These are phyloP conservation scores for Penicillium digitatum DNA, from an alignment of 2,329 filamentous ascomycete species.

Conservation along the genomic window DNA sequence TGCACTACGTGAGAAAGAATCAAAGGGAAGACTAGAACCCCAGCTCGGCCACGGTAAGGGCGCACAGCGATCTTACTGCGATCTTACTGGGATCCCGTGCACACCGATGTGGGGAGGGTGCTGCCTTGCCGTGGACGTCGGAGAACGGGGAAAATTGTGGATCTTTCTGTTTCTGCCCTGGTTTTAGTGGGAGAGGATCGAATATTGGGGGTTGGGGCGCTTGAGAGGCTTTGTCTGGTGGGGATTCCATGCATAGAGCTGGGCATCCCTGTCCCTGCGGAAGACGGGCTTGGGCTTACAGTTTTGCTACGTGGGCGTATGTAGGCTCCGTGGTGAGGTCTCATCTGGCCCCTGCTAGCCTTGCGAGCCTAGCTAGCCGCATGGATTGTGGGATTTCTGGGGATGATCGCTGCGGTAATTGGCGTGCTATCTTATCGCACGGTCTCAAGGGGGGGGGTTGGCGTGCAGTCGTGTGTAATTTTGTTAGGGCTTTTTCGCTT, in stretches of 20 bases:
- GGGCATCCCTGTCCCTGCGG: background rate
- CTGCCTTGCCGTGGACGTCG: background rate
- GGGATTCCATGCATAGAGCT: no score
- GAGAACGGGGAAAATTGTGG: background rate
- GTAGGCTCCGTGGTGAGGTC: background rate
- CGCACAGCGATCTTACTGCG: background rate
- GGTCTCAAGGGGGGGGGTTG: background rate
- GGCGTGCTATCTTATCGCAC: background rate
- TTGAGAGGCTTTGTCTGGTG: background rate
- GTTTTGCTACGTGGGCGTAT: background rate
- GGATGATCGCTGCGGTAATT: background rate
- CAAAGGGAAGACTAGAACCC: background rate
- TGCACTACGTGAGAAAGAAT: background rate
- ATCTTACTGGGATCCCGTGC: no score
- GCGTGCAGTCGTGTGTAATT: background rate
- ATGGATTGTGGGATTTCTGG: background rate
- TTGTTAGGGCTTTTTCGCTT: background rate
- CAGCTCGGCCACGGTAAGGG: background rate
- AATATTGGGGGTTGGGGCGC: background rate
- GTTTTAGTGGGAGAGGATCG: background rate
- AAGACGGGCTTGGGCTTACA: background rate
- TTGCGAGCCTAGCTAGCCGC: no score
- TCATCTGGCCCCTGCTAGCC: background rate
- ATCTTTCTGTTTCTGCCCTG: background rate
- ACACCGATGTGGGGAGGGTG: constrained; percentile 2